A percentile compares a stretch with the other conserved stretches of the same genome.
Evolutionary conservation across 352 stramenopile genomes (phyloP).

Genomic region (Pythium aristosporum): DNA sequence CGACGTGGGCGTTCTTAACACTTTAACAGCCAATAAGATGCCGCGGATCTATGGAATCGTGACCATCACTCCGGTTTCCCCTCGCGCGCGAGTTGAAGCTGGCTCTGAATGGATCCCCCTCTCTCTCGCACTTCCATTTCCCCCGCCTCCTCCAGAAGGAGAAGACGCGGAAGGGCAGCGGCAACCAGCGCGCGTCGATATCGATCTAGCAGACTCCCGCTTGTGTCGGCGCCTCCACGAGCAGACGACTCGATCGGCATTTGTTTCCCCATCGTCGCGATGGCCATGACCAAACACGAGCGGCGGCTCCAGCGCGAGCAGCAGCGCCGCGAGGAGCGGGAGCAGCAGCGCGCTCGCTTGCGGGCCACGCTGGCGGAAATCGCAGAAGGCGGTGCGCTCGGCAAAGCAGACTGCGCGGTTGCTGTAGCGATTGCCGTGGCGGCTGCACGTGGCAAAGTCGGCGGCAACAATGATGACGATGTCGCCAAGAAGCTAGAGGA

Average conservation of each 20-base stretch:
- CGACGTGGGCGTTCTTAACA: neutral
- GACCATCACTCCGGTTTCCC: slow-evolving; percentile 19
- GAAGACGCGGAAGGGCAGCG: neutral
- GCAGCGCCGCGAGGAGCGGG: neutral
- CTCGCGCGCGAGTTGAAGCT: neutral
- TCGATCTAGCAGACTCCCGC: too few relatives aligned
- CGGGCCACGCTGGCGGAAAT: too few relatives aligned
- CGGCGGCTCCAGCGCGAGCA: slow-evolving; percentile 10
- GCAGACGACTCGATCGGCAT: neutral
- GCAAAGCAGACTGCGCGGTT: too few relatives aligned
- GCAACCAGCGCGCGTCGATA: too few relatives aligned
- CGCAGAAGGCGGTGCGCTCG: too few relatives aligned
- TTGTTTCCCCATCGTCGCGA: neutral
- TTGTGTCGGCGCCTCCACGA: neutral
- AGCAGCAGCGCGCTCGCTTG: neutral
- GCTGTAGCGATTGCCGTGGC: too few relatives aligned
- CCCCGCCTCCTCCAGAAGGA: neutral
- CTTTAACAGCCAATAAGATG: neutral
- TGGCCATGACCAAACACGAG: slow-evolving; percentile 25
- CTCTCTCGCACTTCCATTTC: too few relatives aligned
- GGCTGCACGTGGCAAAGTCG: too few relatives aligned
- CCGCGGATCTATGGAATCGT: neutral
- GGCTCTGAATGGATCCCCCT: neutral
- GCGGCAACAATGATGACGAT: too few relatives aligned
- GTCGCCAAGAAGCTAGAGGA: too few relatives aligned